Percentiles rank a stretch among this genome's conserved stretches.
These are phyloP conservation scores for Verbena officinalis DNA, from an alignment of 257 asterid species.

Conservation along the genomic window DNA sequence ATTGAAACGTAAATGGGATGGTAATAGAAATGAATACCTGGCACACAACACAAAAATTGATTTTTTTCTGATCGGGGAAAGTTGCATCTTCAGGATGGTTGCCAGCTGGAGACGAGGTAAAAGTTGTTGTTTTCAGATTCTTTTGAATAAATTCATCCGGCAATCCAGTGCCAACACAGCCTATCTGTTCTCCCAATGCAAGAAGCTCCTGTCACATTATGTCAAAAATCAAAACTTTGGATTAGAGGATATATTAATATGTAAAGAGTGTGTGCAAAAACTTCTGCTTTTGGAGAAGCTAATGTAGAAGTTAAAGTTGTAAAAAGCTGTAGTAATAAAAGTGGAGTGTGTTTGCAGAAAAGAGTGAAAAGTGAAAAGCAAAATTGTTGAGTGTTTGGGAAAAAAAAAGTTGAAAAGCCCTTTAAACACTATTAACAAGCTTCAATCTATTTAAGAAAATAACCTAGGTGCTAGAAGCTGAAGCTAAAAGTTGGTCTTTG, in stretches of 20 bases:
- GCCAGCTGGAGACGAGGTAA: conserved; percentile 34
- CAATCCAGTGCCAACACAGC: conserved; percentile 63
- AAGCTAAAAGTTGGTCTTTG: too few species aligned
- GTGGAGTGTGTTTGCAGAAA: too few species aligned
- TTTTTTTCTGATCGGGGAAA: conserved; percentile 36
- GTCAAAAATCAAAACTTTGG: conserved; percentile 12
- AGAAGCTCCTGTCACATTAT: conserved; percentile 60
- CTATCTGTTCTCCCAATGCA: conserved; percentile 70
- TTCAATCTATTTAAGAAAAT: too few species aligned
- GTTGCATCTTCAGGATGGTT: conserved; percentile 34
- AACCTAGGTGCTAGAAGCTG: too few species aligned
- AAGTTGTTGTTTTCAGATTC: conserved; percentile 48
- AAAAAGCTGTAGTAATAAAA: too few species aligned
- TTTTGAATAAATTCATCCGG: conserved; percentile 46
- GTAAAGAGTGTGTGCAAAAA: too few species aligned
- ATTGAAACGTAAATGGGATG: background rate
- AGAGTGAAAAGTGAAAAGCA: too few species aligned
- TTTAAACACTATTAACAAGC: too few species aligned
- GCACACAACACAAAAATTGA: conserved; percentile 67
- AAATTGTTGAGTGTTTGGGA: too few species aligned
- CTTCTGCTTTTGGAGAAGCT: too few species aligned
- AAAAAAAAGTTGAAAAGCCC: too few species aligned
- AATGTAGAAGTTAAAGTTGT: too few species aligned
- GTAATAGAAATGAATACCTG: conserved; percentile 47
- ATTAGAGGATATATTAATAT: background rate